Base-by-base conservation (phyloP, 2,329 filamentous ascomycete species). In the Alternaria novae-zelandiae region DNA sequence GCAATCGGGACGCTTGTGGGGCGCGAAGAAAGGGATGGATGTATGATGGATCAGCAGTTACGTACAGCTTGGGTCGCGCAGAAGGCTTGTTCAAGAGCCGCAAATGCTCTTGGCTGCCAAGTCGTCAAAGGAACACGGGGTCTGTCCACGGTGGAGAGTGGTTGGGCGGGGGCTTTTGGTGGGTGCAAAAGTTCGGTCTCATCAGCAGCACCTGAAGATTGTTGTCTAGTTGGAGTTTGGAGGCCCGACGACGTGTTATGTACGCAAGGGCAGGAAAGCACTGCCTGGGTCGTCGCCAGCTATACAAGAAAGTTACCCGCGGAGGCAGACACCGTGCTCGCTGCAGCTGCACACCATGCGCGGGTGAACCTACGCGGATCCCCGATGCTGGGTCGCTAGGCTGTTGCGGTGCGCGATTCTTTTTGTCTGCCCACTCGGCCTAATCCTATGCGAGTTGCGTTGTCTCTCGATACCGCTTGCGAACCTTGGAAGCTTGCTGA, bases 61-160 rank as follows among this genome's bases (percentile, higher is more conserved):
- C 74, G 66, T 73, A 76, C 73, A 70, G 63, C 65, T 70, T 57
- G 69, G 64, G 68, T 71, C 61, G 69, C 57, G 64, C 54, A 59
- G 61, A 71, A 68, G 66, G 59, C 66, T 67, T 69, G 59, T 58
- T 65, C 66, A 66, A 72, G 70, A 72, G 69, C 67, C 65, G 65
- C 65, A 72, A 57, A 59, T 41, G 49, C 30, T 68, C 69, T 73
- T 73, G 71, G 71, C 71, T 69, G 70, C 70, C 70, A 72, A 72
- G 71, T 69, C 67, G 66, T 68, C 61, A 45, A 57, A 47, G 57
- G 62, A 68, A 70, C 69, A 65, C 67, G 47, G 56, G 60, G 62
- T 57, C 54, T 57, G 62, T 49, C 28, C 47, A 25, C 57, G 41
- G 44, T 25, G 26, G 17, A 46, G 26, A 36, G 41, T 46, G 50